Evolutionary conservation across 148 eudicot species (phyloP).

Genomic region (Camellia lanceoleosa): DNA sequence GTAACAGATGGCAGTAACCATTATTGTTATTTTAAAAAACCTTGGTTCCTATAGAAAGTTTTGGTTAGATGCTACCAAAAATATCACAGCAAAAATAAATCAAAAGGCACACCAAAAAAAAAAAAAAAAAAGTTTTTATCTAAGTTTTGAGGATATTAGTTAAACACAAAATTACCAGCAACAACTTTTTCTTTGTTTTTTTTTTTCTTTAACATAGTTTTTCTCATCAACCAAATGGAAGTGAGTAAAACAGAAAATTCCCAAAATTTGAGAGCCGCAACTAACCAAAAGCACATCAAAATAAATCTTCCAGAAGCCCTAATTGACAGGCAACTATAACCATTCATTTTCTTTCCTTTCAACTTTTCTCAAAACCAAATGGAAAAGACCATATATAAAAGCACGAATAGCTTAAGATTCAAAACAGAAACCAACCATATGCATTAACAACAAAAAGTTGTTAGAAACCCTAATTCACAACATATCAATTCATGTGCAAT

Average conservation of each 20-base stretch:
- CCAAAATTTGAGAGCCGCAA: not conserved
- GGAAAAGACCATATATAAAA: not conserved
- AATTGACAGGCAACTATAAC: not conserved
- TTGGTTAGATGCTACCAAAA: not conserved
- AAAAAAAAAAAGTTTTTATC: not conserved
- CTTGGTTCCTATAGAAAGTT: too few relatives aligned
- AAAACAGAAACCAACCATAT: not conserved
- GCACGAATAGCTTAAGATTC: not conserved
- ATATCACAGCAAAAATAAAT: not conserved
- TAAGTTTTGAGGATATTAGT: too few relatives aligned
- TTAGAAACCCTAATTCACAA: not conserved
- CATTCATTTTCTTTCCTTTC: not conserved
- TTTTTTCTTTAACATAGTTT: not conserved
- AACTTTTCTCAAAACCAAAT: not conserved
- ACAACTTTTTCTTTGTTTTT: too few relatives aligned
- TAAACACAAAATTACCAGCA: too few relatives aligned
- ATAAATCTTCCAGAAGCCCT: too few relatives aligned
- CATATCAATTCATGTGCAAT: not conserved
- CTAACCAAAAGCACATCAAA: too few relatives aligned
- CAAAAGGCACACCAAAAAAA: not conserved
- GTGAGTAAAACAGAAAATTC: not conserved
- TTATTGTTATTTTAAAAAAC: too few relatives aligned
- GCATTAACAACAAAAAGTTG: not conserved
- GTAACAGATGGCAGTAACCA: too few relatives aligned
- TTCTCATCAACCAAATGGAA: not conserved